phyloP scores from a whole-genome alignment of 2,329 filamentous ascomycete species.

The Claviceps fusiformis region DNA sequence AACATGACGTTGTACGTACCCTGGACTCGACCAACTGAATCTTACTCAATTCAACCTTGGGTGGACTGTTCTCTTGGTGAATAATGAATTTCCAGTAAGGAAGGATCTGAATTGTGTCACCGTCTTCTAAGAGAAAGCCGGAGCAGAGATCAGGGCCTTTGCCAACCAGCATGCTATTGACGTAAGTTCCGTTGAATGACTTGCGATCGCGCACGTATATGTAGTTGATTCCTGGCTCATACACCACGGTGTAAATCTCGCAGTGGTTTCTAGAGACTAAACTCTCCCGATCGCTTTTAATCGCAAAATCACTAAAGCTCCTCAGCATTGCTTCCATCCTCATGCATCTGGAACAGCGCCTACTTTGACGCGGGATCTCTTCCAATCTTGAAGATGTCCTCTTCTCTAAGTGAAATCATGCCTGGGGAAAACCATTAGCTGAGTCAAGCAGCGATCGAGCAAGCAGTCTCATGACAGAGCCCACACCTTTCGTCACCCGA shows the following conservation, averaged over 20 bases:
- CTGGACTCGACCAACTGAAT: slow-evolving; percentile 20
- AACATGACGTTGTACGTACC: slow-evolving; percentile 10
- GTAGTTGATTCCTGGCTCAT: slow-evolving; percentile 29
- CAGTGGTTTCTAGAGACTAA: slow-evolving; percentile 39
- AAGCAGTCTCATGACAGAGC: not conserved
- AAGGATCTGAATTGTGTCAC: slow-evolving; percentile 32
- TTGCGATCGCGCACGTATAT: slow-evolving; percentile 43
- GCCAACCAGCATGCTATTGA: slow-evolving; percentile 34
- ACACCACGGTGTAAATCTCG: slow-evolving; percentile 40
- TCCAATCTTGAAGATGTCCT: slow-evolving; percentile 22
- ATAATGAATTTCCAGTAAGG: slow-evolving; percentile 25
- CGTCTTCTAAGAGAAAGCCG: slow-evolving; percentile 34
- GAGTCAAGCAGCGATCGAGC: not conserved
- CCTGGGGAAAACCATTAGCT: slow-evolving; percentile 8
- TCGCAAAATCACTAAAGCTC: slow-evolving; percentile 18
- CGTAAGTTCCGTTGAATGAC: slow-evolving; percentile 39
- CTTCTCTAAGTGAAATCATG: slow-evolving; percentile 16
- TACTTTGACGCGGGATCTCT: slow-evolving; percentile 22
- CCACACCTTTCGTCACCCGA: slow-evolving; percentile 2
- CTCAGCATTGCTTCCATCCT: not conserved
- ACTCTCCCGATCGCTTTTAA: slow-evolving; percentile 23
- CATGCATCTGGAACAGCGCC: slow-evolving; percentile 2
- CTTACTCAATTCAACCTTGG: slow-evolving; percentile 10
- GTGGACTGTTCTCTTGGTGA: slow-evolving; percentile 15
- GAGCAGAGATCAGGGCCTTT: slow-evolving; percentile 20